phyloP scores from a whole-genome alignment of 768 basidiomycete species.

The Xanthoconium purpureum region DNA sequence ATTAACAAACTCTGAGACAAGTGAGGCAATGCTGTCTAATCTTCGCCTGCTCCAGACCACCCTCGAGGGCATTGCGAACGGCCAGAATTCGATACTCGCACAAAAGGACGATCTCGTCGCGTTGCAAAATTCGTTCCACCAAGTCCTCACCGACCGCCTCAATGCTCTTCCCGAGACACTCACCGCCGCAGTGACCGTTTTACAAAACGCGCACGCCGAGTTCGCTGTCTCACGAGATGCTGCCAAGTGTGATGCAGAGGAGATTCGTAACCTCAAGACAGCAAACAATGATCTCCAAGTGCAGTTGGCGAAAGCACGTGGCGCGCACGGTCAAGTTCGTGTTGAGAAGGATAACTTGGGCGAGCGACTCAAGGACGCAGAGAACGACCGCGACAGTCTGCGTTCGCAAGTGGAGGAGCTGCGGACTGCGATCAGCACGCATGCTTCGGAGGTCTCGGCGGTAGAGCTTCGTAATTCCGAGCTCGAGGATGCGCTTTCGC shows the following conservation, averaged over 20 bases:
- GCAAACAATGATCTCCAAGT: slow-evolving; percentile 67
- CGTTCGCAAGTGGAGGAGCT: slow-evolving; percentile 54
- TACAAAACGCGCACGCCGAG: slow-evolving; percentile 63
- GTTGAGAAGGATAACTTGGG: slow-evolving; percentile 75
- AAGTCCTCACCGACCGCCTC: slow-evolving; percentile 52
- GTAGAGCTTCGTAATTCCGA: slow-evolving; percentile 54
- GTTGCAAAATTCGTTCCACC: slow-evolving; percentile 51
- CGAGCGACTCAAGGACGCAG: slow-evolving; percentile 58
- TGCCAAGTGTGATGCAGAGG: slow-evolving; percentile 63
- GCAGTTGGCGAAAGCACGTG: slow-evolving; percentile 73
- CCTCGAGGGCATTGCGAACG: slow-evolving; percentile 48
- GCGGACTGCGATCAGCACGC: slow-evolving; percentile 42
- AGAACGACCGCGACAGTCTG: slow-evolving; percentile 64
- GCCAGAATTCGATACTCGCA: slow-evolving; percentile 47
- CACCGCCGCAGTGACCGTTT: slow-evolving; percentile 45
- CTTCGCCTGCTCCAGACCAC: slow-evolving; percentile 46
- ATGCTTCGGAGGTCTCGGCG: slow-evolving; percentile 43
- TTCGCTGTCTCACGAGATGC: slow-evolving; percentile 55
- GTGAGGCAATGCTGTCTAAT: slow-evolving; percentile 31
- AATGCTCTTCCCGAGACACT: slow-evolving; percentile 58
- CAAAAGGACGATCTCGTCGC: slow-evolving; percentile 48
- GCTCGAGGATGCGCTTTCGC: slow-evolving; percentile 69
- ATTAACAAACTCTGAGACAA: slow-evolving; percentile 12
- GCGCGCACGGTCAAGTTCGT: slow-evolving; percentile 71
- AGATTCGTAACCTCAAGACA: slow-evolving; percentile 52